Base-by-base conservation (phyloP, 139 green algal species). In the Tetratostichococcus sp. region DNA sequence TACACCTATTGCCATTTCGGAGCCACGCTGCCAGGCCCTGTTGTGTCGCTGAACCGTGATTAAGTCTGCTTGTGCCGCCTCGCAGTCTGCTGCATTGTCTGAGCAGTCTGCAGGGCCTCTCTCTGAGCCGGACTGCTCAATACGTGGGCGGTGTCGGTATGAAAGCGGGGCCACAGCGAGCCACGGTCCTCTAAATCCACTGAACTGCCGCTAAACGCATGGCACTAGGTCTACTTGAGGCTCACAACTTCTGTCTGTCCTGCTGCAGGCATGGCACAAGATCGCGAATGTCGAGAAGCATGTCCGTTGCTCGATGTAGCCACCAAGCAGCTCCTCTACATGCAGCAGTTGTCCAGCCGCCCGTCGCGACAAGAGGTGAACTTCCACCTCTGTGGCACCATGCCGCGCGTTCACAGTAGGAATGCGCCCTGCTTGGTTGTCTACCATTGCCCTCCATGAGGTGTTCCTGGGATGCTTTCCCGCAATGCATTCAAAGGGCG, bases 201-300 rank as follows among this genome's bases (percentile, higher is more conserved):
- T 62, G 50, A 62, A 62, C 50, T 62, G 50, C 50, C 50, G 19
- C 50, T 62, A 25, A 62, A 6, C 11, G 6, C 50, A n/a, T 62
- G 50, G 50, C 50, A 62, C 50, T 62, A 62, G 50, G 50, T 62
- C 50, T 62, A 62, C 50, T 62, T 62, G 50, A 62, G 50, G 50
- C 50, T 26, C 50, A 62, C 50, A 62, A 28, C 19, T 62, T 62
- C 50, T 50, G n/a, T n/a, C 39, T 50, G 8, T 50, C 39, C 39
- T 50, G 8, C 14, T 14, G 39, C 39, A 50, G 39, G n/a, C n/a
- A 50, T 50, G 8, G 39, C 39, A 50, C 39, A 50, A n/a, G n/a
- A n/a, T n/a, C n/a, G n/a, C n/a, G n/a, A n/a, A n/a, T n/a, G n/a
- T n/a, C n/a, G n/a, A n/a, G n/a, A n/a, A n/a, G n/a, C n/a, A n/a